Evolutionary conservation across 2,329 filamentous ascomycete species (phyloP), one percentile per base, ranked within the genome.

Genomic region (Verticillium albo-atrum): DNA sequence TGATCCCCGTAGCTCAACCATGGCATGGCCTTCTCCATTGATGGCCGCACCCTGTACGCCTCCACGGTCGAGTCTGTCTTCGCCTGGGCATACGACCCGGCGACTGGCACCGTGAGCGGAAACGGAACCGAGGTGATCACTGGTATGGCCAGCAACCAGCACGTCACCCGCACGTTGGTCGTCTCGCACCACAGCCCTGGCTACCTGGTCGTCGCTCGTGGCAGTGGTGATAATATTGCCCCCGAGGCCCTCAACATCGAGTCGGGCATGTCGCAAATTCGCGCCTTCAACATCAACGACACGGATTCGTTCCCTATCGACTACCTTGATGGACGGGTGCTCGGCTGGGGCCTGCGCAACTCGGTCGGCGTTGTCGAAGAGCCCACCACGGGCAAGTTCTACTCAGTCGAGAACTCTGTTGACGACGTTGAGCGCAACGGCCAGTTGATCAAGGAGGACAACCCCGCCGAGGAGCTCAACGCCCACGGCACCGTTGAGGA

Each of bases 391-490:
- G 82, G 82, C 23, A 80, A 77, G 20, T 76, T 86, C 60, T 85
- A 79, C 74, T 78, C 76, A 20, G 87, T 92, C 7, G 89, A 92
- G 72, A 92, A 92, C 72, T 88, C 84, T 2, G 85, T 85, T 9
- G 89, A 91, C 70, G 72, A 89, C 37, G 77, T 91, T 17, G 72
- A 73, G 15, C 80, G 89, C 32, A 72, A 79, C 54, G 82, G 81
- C 10, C 64, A 77, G n/a, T 85, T 89, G 61, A 81, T 90, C 52
- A 85, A 89, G 64, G 71, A 83, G 61, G 79, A 89, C 66, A 92
- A 92, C 67, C 89, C 89, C 0, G 89, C 81, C 17, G 89, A 92
- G 68, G 87, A 92, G 72, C 73, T 92, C 70, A 91, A 92, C 71
- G 90, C 84, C 70, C 84, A 89, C 61, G 89, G 89, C 3, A 82